These are phyloP conservation scores for Backusella tuberculispora DNA, from an alignment of 192 early-diverging fungal genomes.

Conservation along the genomic window DNA sequence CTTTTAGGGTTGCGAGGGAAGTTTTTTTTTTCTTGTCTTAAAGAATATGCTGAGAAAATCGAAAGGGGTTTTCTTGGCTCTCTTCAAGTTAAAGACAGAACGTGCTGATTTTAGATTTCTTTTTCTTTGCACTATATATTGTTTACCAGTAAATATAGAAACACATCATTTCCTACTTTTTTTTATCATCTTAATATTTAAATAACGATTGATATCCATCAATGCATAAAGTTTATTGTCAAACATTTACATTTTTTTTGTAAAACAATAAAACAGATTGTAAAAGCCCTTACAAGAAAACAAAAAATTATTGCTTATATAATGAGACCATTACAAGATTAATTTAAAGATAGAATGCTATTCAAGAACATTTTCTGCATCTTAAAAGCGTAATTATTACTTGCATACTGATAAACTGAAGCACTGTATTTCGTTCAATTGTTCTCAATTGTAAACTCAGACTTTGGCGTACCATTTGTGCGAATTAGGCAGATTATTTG, in stretches of 20 bases:
- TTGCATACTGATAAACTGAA: background rate
- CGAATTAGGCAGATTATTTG: background rate
- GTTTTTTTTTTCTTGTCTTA: constrained; percentile 1
- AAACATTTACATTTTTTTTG: background rate
- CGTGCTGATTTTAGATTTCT: background rate
- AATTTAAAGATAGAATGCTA: too few relatives aligned
- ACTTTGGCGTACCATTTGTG: constrained; percentile 10
- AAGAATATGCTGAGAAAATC: background rate
- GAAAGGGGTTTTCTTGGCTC: background rate
- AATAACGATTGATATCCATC: background rate
- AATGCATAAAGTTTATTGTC: background rate
- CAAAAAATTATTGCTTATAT: too few relatives aligned
- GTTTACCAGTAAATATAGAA: background rate
- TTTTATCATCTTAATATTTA: background rate
- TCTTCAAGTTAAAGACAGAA: background rate
- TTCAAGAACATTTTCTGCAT: background rate
- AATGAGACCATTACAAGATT: too few relatives aligned
- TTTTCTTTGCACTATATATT: background rate
- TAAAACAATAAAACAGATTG: constrained; percentile 5
- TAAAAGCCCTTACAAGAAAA: background rate
- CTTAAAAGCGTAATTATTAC: background rate
- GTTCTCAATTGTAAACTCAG: background rate
- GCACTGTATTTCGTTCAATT: background rate
- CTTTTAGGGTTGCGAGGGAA: background rate
- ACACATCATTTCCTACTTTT: background rate